phyloP scores from a whole-genome alignment of 257 asterid genomes.

The Plantago elongata region DNA sequence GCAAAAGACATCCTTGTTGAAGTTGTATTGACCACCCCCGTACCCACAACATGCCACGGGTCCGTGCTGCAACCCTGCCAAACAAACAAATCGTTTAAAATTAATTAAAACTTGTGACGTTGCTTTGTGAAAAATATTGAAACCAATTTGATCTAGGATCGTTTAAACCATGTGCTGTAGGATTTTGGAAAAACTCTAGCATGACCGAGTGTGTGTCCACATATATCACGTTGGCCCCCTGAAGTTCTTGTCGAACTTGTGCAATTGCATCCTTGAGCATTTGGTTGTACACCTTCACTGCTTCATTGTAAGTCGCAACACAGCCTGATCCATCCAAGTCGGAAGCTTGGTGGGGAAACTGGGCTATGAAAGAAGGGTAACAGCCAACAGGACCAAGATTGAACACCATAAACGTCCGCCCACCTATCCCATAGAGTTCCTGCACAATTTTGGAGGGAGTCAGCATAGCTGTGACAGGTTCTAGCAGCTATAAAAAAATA shows the following conservation, averaged over 20 bases:
- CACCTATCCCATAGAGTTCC: conserved; percentile 50
- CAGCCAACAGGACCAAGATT: conserved; percentile 70
- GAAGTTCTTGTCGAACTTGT: conserved; percentile 35
- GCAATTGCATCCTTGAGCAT: conserved; percentile 33
- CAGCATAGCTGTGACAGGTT: not conserved
- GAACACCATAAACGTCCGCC: conserved; percentile 48
- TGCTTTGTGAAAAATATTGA: not conserved
- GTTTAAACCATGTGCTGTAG: conserved; percentile 37
- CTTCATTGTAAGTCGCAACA: conserved; percentile 50
- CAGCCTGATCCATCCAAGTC: conserved; percentile 56
- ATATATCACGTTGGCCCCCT: conserved; percentile 37
- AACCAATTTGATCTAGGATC: not conserved
- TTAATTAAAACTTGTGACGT: not conserved
- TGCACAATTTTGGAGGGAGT: conserved; percentile 9
- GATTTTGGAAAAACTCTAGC: conserved; percentile 57
- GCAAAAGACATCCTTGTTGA: conserved; percentile 37
- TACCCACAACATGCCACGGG: conserved; percentile 62
- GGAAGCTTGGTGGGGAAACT: conserved; percentile 38
- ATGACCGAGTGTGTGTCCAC: conserved; percentile 42
- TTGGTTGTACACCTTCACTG: conserved; percentile 44
- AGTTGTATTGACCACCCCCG: conserved; percentile 62
- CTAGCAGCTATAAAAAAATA: not conserved
- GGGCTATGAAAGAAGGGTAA: conserved; percentile 44
- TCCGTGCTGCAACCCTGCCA: conserved; percentile 54
- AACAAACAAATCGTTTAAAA: not conserved